These are phyloP conservation scores for Plasmodium blacklocki DNA, from an alignment of 169 alveolate species.

Conservation along the genomic window DNA sequence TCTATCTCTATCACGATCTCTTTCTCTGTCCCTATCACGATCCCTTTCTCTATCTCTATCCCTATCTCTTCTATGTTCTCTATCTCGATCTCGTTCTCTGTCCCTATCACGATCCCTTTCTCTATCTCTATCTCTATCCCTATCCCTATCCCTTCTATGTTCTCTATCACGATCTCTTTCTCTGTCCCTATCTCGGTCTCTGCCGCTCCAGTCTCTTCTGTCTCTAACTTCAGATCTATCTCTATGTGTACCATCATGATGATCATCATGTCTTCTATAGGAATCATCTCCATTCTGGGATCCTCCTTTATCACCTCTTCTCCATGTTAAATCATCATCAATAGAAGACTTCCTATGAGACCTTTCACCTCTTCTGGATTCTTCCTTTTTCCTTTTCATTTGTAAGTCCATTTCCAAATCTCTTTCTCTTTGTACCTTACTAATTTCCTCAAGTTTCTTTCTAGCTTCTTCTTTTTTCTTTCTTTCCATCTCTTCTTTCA, in stretches of 20 bases:
- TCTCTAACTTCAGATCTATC: slow-evolving; percentile 46
- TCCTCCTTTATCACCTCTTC: slow-evolving; percentile 43
- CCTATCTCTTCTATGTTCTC: slow-evolving; percentile 16
- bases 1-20: slow-evolving; percentile 77
- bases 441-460: slow-evolving; percentile 75
- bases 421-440: slow-evolving; percentile 78
- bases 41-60: slow-evolving; percentile 53
- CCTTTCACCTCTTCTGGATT: slow-evolving; percentile 49
- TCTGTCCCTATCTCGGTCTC: slow-evolving; percentile 45
- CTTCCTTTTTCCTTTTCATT: slow-evolving; percentile 56
- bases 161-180: slow-evolving; percentile 42
- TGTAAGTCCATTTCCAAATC: slow-evolving; percentile 81
- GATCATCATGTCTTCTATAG: slow-evolving; percentile 38
- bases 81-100: slow-evolving; percentile 46
- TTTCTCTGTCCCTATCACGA: slow-evolving; percentile 76
- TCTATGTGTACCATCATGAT: slow-evolving; percentile 17
- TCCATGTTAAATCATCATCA: slow-evolving; percentile 67
- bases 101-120: slow-evolving; percentile 10
- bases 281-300: slow-evolving; percentile 51
- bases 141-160: slow-evolving; percentile 22
- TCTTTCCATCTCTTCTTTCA: slow-evolving; percentile 81
- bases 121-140: slow-evolving; percentile 27
- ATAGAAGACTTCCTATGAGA: slow-evolving; percentile 35
- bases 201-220: slow-evolving; percentile 17
- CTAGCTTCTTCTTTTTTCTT: slow-evolving; percentile 81